These are phyloP conservation scores for Colletotrichum sp. DNA, from an alignment of 2,329 filamentous ascomycete species.

Conservation along the genomic window DNA sequence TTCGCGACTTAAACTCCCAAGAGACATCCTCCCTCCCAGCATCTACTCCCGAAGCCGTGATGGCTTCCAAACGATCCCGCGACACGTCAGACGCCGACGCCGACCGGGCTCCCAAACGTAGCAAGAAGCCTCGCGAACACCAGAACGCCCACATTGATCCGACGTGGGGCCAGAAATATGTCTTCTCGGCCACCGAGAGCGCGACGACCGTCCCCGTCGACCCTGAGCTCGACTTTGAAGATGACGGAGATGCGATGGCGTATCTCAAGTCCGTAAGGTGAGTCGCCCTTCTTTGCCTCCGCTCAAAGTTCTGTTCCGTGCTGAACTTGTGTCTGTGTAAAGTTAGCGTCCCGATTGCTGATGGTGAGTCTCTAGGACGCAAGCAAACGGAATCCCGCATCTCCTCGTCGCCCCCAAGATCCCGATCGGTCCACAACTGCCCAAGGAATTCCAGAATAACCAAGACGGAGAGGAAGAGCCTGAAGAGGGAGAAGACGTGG, in stretches of 20 bases:
- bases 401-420: constrained; percentile 69
- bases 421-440: constrained; percentile 57
- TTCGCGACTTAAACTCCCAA: background rate
- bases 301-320: constrained; percentile 21
- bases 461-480: constrained; percentile 31
- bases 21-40: too few relatives aligned
- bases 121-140: constrained; percentile 38
- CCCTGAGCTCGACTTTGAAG: constrained; percentile 70
- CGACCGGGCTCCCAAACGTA: constrained; percentile 26
- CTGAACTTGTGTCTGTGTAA: constrained; percentile 27
- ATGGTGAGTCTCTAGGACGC: constrained; percentile 67
- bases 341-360: constrained; percentile 38
- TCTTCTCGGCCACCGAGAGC: constrained; percentile 69
- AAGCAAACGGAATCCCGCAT: constrained; percentile 77
- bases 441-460: constrained; percentile 37
- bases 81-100: constrained; percentile 33
- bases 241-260: constrained; percentile 70
- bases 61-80: constrained; percentile 41
- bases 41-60: background rate
- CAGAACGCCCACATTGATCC: constrained; percentile 60
- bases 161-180: constrained; percentile 74
- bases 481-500: constrained; percentile 32
- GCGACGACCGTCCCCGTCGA: constrained; percentile 49
- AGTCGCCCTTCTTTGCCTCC: constrained; percentile 24
- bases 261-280: constrained; percentile 77